Evolutionary conservation across 257 asterid species (phyloP), one percentile per base, ranked within the genome.

Genomic region (Schizonepeta tenuifolia): DNA sequence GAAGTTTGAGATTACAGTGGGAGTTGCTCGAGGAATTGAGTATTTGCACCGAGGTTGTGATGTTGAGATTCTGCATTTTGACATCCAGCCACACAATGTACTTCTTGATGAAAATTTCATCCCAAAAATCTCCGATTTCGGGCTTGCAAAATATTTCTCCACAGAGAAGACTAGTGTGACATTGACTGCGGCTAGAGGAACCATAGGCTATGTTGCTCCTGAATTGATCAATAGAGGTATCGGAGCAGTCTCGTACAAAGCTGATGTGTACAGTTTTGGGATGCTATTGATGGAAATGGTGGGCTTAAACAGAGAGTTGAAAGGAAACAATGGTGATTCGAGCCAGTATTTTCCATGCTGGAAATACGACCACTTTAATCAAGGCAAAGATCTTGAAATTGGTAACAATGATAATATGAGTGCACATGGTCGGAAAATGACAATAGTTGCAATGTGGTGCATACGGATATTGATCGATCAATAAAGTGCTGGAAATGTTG

Each of bases 401-500:
- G 35, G 31, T 12, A 35, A 36, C 8, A 8, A 18, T 21, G 74
- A 72, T 6, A 3, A 1, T 5, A 43, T 18, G 4, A 26, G 67
- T 57, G 18, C 33, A 46, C 15, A 67, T 43, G 17, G 11, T 14
- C 31, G 61, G 18, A 79, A 79, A 71, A 70, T 79, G 77, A 58
- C 69, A 13, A 57, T 79, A 31, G 77, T 79, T 18, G 77, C 71
- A 38, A 24, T 65, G 8, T 65, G 71, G 71, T 64, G 69, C 21
- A 64, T 64, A 65, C 58, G 9, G 41, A 65, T 75, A 9, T 3
- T 17, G 77, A 79, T 60, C 84, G 82, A 3, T 84, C 86, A 68
- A 31, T 54, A 70, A 31, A 61, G 79, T 72, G 8, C 63, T 69
- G 15, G 83, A 79, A 28, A 79, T 82, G 86, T 79, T 79, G 18